Percentiles rank a stretch among this genome's conserved stretches.
phyloP scores from a whole-genome alignment of 2,329 filamentous ascomycete species.

The Cyphellophora attinorum region DNA sequence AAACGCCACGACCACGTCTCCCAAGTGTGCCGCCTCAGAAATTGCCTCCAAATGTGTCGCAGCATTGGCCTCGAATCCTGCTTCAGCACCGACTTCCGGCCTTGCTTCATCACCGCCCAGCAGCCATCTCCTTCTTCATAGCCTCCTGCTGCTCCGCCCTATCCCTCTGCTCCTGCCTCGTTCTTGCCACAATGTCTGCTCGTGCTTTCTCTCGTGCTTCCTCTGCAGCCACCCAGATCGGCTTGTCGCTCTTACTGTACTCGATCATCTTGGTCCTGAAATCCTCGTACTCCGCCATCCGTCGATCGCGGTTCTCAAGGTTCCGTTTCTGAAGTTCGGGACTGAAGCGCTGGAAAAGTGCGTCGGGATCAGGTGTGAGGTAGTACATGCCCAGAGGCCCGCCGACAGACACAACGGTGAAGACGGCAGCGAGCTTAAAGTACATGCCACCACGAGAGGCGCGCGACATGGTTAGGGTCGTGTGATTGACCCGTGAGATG shows the following conservation, averaged over 20 bases:
- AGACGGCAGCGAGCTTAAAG: conserved; percentile 64
- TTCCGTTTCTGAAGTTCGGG: conserved; percentile 86
- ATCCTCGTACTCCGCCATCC: conserved; percentile 77
- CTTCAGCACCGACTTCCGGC: no score
- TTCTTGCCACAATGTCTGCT: conserved; percentile 26
- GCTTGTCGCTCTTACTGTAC: conserved; percentile 83
- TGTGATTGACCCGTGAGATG: no score
- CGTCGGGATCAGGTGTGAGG: conserved; percentile 68
- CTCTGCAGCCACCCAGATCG: conserved; percentile 47
- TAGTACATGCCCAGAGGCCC: conserved; percentile 77
- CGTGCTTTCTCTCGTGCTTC: conserved; percentile 28
- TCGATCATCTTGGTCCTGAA: conserved; percentile 79
- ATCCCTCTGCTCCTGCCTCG: conserved; percentile 19
- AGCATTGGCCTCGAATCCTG: no score
- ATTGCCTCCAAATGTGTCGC: no score
- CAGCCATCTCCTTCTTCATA: conserved; percentile 32
- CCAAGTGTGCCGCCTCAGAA: no score
- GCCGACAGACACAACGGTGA: conserved; percentile 62
- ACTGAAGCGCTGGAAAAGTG: conserved; percentile 84
- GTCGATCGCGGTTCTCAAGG: conserved; percentile 65
- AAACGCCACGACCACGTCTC: no score
- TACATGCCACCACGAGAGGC: conserved; percentile 33
- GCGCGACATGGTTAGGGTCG: conserved; percentile 3
- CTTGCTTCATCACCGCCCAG: no score
- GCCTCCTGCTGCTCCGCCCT: conserved; percentile 28